These are phyloP conservation scores for Globisporangium camurandrum DNA, from an alignment of 352 stramenopile genomes.

Conservation along the genomic window DNA sequence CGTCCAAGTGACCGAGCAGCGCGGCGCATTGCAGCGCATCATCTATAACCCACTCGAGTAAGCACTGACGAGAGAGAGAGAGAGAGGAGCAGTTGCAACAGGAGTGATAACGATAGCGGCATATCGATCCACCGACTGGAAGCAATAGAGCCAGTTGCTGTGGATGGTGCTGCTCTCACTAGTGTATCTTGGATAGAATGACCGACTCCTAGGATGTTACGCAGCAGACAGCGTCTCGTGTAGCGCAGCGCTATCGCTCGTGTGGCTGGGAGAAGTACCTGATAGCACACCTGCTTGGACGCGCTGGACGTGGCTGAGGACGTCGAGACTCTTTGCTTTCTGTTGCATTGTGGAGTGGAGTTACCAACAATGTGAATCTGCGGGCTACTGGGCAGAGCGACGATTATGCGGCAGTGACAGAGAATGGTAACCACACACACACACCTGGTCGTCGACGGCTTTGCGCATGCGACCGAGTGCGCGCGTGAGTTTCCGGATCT, in stretches of 20 bases:
- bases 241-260: neutral
- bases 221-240: neutral
- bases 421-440: neutral
- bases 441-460: conserved; percentile 54
- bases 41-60: conserved; percentile 87
- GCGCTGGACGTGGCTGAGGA: conserved; percentile 32
- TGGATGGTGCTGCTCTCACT: no score
- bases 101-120: no score
- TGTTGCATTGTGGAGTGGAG: no score
- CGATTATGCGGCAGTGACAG: neutral
- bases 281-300: conserved; percentile 29
- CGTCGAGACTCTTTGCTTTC: conserved; percentile 26
- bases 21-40: conserved; percentile 65
- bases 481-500: conserved; percentile 79
- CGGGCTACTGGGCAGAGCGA: no score
- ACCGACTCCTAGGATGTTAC: no score
- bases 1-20: conserved; percentile 79
- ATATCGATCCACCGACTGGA: no score
- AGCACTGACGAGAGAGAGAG: neutral
- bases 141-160: no score
- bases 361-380: no score
- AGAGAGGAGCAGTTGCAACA: neutral
- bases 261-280: conserved; percentile 1
- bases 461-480: conserved; percentile 51
- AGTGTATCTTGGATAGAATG: no score